phyloP scores from a whole-genome alignment of 805 yeast species.

The Ogataea henricii region DNA sequence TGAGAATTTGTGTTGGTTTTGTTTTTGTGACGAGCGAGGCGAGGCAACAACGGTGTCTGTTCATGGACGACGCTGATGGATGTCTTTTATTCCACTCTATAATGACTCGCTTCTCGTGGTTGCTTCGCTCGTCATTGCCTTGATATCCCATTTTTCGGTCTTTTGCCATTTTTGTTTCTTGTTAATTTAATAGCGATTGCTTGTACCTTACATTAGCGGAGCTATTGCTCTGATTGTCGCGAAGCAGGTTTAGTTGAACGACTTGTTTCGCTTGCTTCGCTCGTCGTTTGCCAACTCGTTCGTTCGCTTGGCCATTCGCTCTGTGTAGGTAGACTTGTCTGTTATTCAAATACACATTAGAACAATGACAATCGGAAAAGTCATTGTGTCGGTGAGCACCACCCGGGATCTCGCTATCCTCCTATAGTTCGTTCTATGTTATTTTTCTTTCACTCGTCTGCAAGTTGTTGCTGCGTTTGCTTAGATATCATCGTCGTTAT shows the following conservation, averaged over 20 bases:
- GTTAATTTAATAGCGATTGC: conserved; percentile 9
- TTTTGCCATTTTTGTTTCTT: conserved; percentile 4
- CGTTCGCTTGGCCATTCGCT: too few relatives aligned
- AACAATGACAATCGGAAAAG: too few relatives aligned
- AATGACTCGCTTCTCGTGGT: background rate
- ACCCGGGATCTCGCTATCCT: too few relatives aligned
- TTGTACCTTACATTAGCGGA: too few relatives aligned
- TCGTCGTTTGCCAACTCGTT: background rate
- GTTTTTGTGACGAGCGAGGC: background rate
- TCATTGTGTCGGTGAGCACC: too few relatives aligned
- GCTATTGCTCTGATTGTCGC: too few relatives aligned
- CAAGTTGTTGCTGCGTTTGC: conserved; percentile 1
- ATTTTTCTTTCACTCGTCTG: too few relatives aligned
- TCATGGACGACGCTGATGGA: background rate
- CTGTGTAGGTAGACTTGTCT: too few relatives aligned
- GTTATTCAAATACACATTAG: too few relatives aligned
- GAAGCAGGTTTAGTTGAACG: too few relatives aligned
- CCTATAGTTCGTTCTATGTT: too few relatives aligned
- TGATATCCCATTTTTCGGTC: background rate
- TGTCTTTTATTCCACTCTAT: background rate
- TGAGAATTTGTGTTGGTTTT: too few relatives aligned
- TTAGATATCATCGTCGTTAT: conserved; percentile 40
- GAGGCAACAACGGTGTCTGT: background rate
- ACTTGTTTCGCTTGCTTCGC: background rate
- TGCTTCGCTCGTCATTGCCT: background rate